phyloP scores from a whole-genome alignment of 1,139 yeast genomes.

The Cylindricascospora bacillispora region DNA sequence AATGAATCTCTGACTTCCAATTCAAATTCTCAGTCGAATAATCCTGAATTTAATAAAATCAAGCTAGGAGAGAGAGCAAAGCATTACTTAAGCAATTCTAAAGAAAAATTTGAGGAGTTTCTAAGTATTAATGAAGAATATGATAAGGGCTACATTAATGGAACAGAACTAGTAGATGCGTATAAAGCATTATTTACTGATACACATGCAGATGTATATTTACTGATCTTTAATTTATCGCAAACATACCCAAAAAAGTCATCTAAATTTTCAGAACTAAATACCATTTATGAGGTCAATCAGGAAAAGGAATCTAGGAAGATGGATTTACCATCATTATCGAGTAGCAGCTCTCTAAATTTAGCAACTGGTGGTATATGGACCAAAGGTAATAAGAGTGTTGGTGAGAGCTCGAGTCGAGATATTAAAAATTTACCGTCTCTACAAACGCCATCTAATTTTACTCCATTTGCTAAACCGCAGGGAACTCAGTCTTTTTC shows the following conservation, averaged over 20 bases:
- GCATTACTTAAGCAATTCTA: slow-evolving; percentile 52
- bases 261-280: slow-evolving; percentile 25
- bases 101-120: slow-evolving; percentile 37
- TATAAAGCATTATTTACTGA: slow-evolving; percentile 41
- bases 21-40: slow-evolving; percentile 9
- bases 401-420: slow-evolving; percentile 2
- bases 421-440: slow-evolving; percentile 18
- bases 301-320: slow-evolving; percentile 16
- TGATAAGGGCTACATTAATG: slow-evolving; percentile 35
- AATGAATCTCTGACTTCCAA: slow-evolving; percentile 6
- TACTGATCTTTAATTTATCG: slow-evolving; percentile 44
- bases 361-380: slow-evolving; percentile 19
- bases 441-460: slow-evolving; percentile 10
- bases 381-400: slow-evolving; percentile 9
- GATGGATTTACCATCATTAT: slow-evolving; percentile 44
- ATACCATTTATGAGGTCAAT: slow-evolving; percentile 22
- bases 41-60: slow-evolving; percentile 40
- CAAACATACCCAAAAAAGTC: slow-evolving; percentile 38
- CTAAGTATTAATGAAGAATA: slow-evolving; percentile 37
- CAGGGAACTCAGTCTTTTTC: too few relatives aligned
- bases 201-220: slow-evolving; percentile 35
- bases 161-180: slow-evolving; percentile 35
- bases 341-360: slow-evolving; percentile 22
- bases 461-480: too few relatives aligned
- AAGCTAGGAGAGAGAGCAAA: slow-evolving; percentile 80